Percentiles rank a stretch among this genome's conserved stretches.
Conservation (phyloP, 805 yeast genomes). For the Cyberlindnera amylophila region DNA sequence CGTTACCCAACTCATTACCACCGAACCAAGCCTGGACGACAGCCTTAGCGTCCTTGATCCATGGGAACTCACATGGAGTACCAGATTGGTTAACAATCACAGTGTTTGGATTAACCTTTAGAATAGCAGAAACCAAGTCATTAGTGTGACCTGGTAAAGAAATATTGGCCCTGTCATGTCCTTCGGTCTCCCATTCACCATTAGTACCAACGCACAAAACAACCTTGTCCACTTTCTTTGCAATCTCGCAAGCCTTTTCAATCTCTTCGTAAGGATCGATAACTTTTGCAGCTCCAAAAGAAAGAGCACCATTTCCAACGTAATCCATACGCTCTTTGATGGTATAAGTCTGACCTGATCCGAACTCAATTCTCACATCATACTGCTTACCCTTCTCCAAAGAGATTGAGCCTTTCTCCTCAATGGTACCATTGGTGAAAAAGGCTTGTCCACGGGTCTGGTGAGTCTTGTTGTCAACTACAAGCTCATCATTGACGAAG, state of each 20-base stretch:
- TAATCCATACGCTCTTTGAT: not conserved
- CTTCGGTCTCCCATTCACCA: constrained; percentile 58
- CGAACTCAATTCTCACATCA: constrained; percentile 45
- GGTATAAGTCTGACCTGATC: constrained; percentile 41
- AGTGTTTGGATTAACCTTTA: constrained; percentile 46
- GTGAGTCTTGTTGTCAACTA: constrained; percentile 51
- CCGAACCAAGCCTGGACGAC: constrained; percentile 56
- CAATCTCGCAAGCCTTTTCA: constrained; percentile 42
- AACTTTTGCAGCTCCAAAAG: constrained; percentile 30
- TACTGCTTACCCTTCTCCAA: constrained; percentile 43
- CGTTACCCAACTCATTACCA: constrained; percentile 57
- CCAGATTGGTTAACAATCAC: constrained; percentile 58
- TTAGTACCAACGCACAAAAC: constrained; percentile 48
- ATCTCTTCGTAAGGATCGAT: constrained; percentile 31
- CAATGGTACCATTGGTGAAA: constrained; percentile 54
- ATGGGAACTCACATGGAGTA: constrained; percentile 57
- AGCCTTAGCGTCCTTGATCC: constrained; percentile 42
- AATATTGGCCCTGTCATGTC: constrained; percentile 50
- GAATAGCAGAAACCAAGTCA: constrained; percentile 43
- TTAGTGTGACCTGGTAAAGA: constrained; percentile 48
- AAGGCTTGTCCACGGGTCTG: constrained; percentile 48
- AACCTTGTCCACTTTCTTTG: constrained; percentile 49
- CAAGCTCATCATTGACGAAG: constrained; percentile 32
- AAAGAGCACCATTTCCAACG: constrained; percentile 30
- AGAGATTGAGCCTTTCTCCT: constrained; percentile 36